Evolutionary conservation across 495 filamentous ascomycete species (phyloP), one percentile per base, ranked within the genome.

Genomic region (Podospora pseudocomata): DNA sequence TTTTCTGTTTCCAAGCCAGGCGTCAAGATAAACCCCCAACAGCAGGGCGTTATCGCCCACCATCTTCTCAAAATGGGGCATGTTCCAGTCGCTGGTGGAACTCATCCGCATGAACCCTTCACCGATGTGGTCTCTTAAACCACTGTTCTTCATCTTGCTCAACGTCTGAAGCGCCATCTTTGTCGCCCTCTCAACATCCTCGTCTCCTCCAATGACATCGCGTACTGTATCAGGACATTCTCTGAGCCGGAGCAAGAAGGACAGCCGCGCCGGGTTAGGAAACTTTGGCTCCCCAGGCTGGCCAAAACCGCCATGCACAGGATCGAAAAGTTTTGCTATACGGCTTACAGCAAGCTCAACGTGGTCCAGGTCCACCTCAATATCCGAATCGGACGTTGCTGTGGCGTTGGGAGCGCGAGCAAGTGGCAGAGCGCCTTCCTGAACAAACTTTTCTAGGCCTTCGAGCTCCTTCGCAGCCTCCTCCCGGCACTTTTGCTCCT

Each of bases 11-110:
- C 91, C 79, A 13, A 93, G 84, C 81, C 92, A 98, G 0, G 91
- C 94, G 74, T 98, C 94, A 5, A 97, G 83, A 74, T 96, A 99
- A 26, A 92, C 86, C 68, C 91, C 86, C 16, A 99, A 79, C 15
- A 99, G 86, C 69, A 97, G 90, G 7, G 91, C 92, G 71, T 99
- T 94, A 74, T 98, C 96, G 66, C 94, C 94, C 3, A 97, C 86
- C 92, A 99, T 97, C 84, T 99, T 99, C 79, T 99, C 95, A 74
- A 99, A 99, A 74, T 97, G 94, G 27, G 95, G 95, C 55, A 99
- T 78, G 65, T 86, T 89, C 95, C 95, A 99, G 77, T 97, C 90
- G 28, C 85, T 80, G 5, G 95, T 98, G 6, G 97, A 90, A 53
- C 92, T 96, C 71, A 97, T 97, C 60, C 95, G 84, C 61, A 93